phyloP scores from a whole-genome alignment of 2,329 filamentous ascomycete species.

The Rutstroemia sydowiana region DNA sequence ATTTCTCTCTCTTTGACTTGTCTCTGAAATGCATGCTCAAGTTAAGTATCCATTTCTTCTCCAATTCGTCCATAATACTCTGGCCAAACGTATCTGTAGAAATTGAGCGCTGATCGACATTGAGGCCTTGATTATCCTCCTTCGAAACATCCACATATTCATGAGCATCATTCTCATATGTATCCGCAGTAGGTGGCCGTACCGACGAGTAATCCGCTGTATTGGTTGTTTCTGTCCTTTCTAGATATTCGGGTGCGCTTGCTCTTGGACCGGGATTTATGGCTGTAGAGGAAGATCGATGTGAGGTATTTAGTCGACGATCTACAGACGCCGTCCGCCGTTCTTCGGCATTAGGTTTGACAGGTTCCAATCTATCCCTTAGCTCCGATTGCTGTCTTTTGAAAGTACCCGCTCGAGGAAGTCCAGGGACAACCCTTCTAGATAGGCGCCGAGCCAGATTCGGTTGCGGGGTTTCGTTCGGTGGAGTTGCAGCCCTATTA shows the following conservation, averaged over 20 bases:
- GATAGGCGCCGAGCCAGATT: conserved; percentile 27
- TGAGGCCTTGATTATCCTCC: conserved; percentile 19
- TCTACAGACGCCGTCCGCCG: conserved; percentile 65
- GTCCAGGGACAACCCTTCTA: conserved; percentile 64
- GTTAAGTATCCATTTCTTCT: conserved; percentile 89
- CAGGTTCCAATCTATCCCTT: conserved; percentile 63
- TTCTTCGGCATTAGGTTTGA: conserved; percentile 55
- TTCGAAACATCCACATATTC: conserved; percentile 26
- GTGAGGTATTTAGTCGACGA: conserved; percentile 30
- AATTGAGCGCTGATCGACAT: conserved; percentile 25
- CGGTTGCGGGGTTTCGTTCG: conserved; percentile 15
- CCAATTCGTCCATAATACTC: conserved; percentile 71
- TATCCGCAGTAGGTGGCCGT: conserved; percentile 10
- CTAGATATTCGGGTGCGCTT: conserved; percentile 28
- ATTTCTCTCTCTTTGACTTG: conserved; percentile 87
- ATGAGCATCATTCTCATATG: conserved; percentile 17
- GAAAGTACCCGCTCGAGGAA: conserved; percentile 73
- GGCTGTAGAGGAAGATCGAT: conserved; percentile 21
- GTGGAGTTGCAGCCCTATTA: conserved; percentile 13
- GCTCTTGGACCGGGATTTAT: conserved; percentile 17
- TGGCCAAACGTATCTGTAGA: conserved; percentile 43
- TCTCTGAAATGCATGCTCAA: conserved; percentile 98
- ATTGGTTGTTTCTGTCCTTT: conserved; percentile 19
- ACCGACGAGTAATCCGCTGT: conserved; percentile 11
- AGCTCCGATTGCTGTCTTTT: conserved; percentile 76